These are phyloP conservation scores for Balakata baccata DNA, from an alignment of 345 rosid species.

Conservation along the genomic window DNA sequence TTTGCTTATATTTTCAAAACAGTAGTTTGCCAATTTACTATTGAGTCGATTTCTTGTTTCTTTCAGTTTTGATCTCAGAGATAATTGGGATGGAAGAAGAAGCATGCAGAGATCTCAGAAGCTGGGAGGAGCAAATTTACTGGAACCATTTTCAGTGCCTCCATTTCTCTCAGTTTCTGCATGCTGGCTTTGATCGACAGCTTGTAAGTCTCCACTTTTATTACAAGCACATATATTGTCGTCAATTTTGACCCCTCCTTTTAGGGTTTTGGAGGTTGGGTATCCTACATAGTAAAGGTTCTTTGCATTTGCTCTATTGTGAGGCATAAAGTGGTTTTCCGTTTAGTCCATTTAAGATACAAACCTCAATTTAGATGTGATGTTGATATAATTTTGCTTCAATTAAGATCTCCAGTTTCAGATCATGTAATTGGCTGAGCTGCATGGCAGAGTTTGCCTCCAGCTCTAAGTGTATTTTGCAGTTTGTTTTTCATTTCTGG, in stretches of 20 bases:
- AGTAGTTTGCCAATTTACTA: neutral
- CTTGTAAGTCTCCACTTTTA: slow-evolving; percentile 37
- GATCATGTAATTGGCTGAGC: neutral
- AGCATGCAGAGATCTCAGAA: slow-evolving; percentile 43
- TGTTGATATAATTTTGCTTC: neutral
- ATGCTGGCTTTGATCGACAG: slow-evolving; percentile 44
- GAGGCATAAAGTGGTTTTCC: neutral
- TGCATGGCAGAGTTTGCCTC: neutral
- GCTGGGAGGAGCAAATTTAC: slow-evolving; percentile 67
- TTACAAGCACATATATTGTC: neutral
- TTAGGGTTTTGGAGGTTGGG: too few relatives aligned
- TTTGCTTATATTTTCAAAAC: neutral
- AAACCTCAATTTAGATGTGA: neutral
- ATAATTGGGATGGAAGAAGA: slow-evolving; percentile 22
- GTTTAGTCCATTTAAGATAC: neutral
- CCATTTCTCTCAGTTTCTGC: slow-evolving; percentile 59
- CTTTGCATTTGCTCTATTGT: too few relatives aligned
- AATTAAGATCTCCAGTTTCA: neutral
- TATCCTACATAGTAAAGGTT: too few relatives aligned
- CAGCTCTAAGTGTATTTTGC: neutral
- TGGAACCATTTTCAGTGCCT: slow-evolving; percentile 65
- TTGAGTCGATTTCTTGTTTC: neutral
- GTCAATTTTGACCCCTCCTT: neutral
- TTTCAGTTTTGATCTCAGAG: neutral
- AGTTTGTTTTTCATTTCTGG: neutral